Evolutionary conservation across 305 asterid genomes (phyloP).

Genomic region (Salvia sclarea): DNA sequence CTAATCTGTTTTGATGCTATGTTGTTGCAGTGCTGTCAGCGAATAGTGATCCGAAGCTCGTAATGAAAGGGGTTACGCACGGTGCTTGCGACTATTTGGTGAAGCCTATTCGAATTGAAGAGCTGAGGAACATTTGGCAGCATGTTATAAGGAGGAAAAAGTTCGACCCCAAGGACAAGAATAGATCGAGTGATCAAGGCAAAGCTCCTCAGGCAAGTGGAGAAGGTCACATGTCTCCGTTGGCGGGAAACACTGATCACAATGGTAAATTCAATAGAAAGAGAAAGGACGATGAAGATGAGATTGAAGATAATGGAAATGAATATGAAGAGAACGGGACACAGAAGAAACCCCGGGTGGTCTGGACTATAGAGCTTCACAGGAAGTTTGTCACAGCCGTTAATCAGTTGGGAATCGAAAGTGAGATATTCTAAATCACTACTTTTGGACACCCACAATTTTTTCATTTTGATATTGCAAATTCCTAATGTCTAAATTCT

Average conservation of each 20-base stretch:
- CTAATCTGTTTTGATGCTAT: constrained; percentile 19
- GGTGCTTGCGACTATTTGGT: constrained; percentile 89
- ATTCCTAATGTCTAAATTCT: constrained; percentile 16
- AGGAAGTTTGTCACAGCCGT: constrained; percentile 82
- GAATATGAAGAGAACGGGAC: constrained; percentile 63
- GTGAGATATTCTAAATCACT: constrained; percentile 43
- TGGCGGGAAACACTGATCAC: constrained; percentile 53
- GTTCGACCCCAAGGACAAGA: constrained; percentile 37
- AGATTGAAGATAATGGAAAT: constrained; percentile 51
- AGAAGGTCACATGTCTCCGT: constrained; percentile 47
- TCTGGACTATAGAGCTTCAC: constrained; percentile 93
- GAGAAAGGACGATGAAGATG: constrained; percentile 81
- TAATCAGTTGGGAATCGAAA: constrained; percentile 82
- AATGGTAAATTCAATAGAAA: constrained; percentile 58
- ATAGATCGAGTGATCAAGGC: constrained; percentile 38
- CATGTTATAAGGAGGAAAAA: constrained; percentile 70
- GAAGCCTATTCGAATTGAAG: constrained; percentile 76
- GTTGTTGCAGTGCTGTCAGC: constrained; percentile 71
- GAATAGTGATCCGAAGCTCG: constrained; percentile 67
- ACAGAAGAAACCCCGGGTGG: constrained; percentile 86
- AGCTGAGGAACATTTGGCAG: constrained; percentile 80
- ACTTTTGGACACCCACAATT: background rate
- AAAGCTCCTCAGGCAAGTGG: constrained; percentile 41
- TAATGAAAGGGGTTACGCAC: constrained; percentile 73
- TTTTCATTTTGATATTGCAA: constrained; percentile 1